Conservation (phyloP, 2,329 filamentous ascomycete genomes). For the Calonectria ilicicola region DNA sequence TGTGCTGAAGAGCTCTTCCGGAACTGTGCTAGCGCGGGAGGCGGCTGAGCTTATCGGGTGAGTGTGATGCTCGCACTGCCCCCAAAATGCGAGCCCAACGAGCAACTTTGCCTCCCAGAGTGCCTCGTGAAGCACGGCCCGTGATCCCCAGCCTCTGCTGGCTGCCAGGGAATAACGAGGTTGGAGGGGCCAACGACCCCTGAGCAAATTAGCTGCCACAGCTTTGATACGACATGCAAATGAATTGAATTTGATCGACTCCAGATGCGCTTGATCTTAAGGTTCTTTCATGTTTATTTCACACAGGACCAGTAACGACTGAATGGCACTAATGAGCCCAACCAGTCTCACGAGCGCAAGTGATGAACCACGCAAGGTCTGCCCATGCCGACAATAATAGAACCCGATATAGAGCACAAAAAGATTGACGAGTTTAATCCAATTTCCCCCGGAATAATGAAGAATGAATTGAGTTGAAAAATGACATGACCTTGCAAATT, state of each 20-base stretch:
- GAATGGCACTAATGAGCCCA: background rate
- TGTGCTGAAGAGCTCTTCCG: background rate
- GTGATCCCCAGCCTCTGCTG: background rate
- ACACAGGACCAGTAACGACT: background rate
- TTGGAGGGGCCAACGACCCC: background rate
- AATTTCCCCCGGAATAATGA: background rate
- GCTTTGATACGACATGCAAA: background rate
- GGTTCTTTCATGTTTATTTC: background rate
- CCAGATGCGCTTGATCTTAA: background rate
- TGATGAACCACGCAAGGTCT: background rate
- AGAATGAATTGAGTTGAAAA: background rate
- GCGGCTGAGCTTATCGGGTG: background rate
- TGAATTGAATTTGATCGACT: background rate
- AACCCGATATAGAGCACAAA: background rate
- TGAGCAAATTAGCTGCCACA: background rate
- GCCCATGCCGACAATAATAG: background rate
- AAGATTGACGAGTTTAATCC: background rate
- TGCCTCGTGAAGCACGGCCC: constrained; percentile 3
- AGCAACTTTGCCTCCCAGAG: background rate
- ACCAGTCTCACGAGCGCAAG: background rate
- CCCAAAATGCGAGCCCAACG: background rate
- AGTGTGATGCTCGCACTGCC: background rate
- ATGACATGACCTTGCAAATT: background rate
- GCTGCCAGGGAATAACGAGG: background rate
- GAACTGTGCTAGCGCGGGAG: background rate